Evolutionary conservation across 106 monocot species (phyloP), one percentile per base, ranked within the genome.

Genomic region (Amphibolis antarctica): DNA sequence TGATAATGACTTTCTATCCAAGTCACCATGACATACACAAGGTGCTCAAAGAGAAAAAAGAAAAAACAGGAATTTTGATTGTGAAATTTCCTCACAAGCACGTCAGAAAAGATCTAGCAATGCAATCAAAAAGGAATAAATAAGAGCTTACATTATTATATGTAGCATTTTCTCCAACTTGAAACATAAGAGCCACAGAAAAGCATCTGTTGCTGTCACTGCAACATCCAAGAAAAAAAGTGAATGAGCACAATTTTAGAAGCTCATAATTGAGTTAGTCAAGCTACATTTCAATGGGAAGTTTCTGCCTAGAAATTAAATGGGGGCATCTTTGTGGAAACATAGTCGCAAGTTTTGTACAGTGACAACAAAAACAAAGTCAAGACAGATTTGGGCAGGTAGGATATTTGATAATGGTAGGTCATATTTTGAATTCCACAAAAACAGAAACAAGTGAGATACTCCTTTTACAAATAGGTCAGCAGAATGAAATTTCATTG

Each of bases 171-270:
- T 86, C 89, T 54, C 93, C 93, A 54, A 94, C 70, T 84, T 83
- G 89, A 76, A 94, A 94, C 93, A 94, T 94, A 44, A 94, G 75
- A 79, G 93, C 89, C 60, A 94, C 93, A 56, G 93, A 94, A 69
- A 89, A 89, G 56, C 93, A 94, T 69, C 78, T 83, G 0, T 45
- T 42, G 66, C 65, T 83, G 10, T 62, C 79, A 61, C 93, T 94
- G 89, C 28, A 81, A 62, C 43, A 36, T 18, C 14, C 9, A 50
- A 14, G n/a, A n/a, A n/a, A 65, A 55, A 30, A 63, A 31, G 46
- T 23, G 20, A 76, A 52, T 46, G 23, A 72, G 50, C 15, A n/a
- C n/a, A 64, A 64, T 19, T 9, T 11, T 9, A 19, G 2, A 17
- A 36, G 7, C 36, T 36, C 7, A 36, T 36, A n/a, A n/a, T 36